Evolutionary conservation across 2,329 filamentous ascomycete genomes (phyloP), one percentile per base, ranked within the genome.

Genomic region (Xylariaceae sp.): DNA sequence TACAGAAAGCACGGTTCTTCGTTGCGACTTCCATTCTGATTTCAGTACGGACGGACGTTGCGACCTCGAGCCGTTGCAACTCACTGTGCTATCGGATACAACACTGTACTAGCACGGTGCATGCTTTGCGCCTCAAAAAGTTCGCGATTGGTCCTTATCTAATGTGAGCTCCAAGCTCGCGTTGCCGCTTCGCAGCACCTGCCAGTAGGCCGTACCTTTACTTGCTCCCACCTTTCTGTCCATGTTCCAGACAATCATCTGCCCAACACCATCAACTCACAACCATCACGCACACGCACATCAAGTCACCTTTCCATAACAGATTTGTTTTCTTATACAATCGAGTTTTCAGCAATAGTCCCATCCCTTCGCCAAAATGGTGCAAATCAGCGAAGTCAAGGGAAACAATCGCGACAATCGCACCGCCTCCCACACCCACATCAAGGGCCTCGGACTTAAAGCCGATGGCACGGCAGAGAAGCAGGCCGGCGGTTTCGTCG

Each of bases 381-480:
- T 93, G 69, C 88, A 92, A 75, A 92, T 94, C 77, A 95, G 89
- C 80, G 92, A 96, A 79, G 90, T 96, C 72, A 96, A 96, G 82
- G 89, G 89, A 79, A 93, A 91, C 78, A 87, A 87, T 79, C 92
- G 94, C 80, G 93, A 97, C 76, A 94, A 95, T 78, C 88, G 94
- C 73, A 99, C 94, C 52, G 93, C 94, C 62, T 89, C 93, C 68
- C 94, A 99, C 77, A 97, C 93, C 56, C 94, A 99, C 77, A 99
- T 99, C 82, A 96, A 92, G 74, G 94, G 94, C 55, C 82, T 99
- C 47, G 94, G 94, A 15, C 78, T 99, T 68, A 89, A 90, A 71
- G 74, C 84, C 53, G 90, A 96, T 86, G 94, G 94, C 64, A 87
- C 84, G 55, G 91, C 94, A 63, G 92, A 96, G 73, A 84, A 83